Percentiles rank a stretch among this genome's conserved stretches.
These are phyloP conservation scores for Didymella pinodella DNA, from an alignment of 2,329 filamentous ascomycete genomes.

Conservation along the genomic window DNA sequence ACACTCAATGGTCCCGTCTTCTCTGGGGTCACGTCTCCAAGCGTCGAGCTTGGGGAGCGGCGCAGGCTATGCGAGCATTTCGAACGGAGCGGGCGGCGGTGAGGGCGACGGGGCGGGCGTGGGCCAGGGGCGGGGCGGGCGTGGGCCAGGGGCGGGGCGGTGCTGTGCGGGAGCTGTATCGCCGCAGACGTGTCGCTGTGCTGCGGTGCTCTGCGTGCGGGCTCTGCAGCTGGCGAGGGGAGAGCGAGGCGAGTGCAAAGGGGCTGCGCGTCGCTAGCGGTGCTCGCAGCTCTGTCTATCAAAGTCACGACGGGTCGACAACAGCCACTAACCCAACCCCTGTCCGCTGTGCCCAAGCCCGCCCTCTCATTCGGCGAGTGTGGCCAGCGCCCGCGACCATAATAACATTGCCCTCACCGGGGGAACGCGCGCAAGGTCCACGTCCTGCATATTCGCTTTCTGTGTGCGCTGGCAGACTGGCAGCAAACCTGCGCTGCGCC, in stretches of 20 bases:
- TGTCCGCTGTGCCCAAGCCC: constrained; percentile 20
- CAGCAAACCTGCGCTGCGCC: background rate
- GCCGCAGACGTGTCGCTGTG: constrained; percentile 5
- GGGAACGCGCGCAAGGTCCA: constrained; percentile 26
- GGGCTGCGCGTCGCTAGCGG: constrained; percentile 18
- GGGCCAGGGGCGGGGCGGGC: constrained; percentile 22
- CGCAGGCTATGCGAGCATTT: constrained; percentile 40
- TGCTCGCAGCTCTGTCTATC: constrained; percentile 8
- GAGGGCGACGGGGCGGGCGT: constrained; percentile 6
- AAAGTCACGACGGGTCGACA: constrained; percentile 6
- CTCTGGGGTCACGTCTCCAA: constrained; percentile 29
- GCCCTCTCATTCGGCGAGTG: constrained; percentile 13
- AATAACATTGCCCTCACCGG: constrained; percentile 31
- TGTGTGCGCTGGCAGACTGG: constrained; percentile 10
- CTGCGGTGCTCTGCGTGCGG: background rate
- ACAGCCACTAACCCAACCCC: constrained; percentile 19
- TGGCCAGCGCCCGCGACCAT: constrained; percentile 16
- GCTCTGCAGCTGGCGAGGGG: background rate
- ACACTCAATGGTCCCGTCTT: background rate
- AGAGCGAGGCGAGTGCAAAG: constrained; percentile 18
- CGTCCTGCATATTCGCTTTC: constrained; percentile 14
- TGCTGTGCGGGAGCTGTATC: constrained; percentile 19
- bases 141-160: constrained; percentile 22
- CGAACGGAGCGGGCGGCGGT: constrained; percentile 23
- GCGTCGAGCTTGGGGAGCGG: constrained; percentile 39